phyloP scores from a whole-genome alignment of 352 stramenopile genomes.

The Hyphochytrium catenoides region DNA sequence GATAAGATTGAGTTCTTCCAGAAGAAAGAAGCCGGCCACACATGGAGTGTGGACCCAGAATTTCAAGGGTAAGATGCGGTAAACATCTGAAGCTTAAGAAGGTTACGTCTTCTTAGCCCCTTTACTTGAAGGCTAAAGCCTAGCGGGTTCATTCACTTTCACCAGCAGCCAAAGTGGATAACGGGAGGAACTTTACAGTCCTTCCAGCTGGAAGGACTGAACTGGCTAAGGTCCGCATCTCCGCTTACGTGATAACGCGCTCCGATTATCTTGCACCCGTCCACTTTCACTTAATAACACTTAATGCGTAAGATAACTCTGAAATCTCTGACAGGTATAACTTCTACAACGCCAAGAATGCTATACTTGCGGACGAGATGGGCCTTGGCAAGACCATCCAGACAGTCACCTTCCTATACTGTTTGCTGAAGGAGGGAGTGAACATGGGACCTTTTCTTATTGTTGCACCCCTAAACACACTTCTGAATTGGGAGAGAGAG shows the following conservation, averaged over 20 bases:
- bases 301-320: constrained; percentile 59
- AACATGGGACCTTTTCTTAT: constrained; percentile 89
- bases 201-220: constrained; percentile 63
- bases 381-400: constrained; percentile 80
- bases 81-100: constrained; percentile 37
- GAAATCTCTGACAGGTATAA: constrained; percentile 22
- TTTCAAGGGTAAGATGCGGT: constrained; percentile 58
- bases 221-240: constrained; percentile 63
- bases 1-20: constrained; percentile 25
- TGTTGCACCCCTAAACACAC: constrained; percentile 89
- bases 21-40: constrained; percentile 26
- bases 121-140: no score
- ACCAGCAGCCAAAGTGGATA: constrained; percentile 15
- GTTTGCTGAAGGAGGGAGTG: constrained; percentile 65
- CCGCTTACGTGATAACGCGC: constrained; percentile 66
- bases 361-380: constrained; percentile 68
- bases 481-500: constrained; percentile 98
- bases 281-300: constrained; percentile 49
- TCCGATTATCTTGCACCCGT: no score
- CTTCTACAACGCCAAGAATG: constrained; percentile 62
- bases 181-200: constrained; percentile 22
- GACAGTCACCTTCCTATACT: constrained; percentile 76
- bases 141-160: no score
- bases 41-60: constrained; percentile 22
- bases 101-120: no score